Conservation (phyloP, 2,329 filamentous ascomycete genomes). For the Curvularia eragrostidis region DNA sequence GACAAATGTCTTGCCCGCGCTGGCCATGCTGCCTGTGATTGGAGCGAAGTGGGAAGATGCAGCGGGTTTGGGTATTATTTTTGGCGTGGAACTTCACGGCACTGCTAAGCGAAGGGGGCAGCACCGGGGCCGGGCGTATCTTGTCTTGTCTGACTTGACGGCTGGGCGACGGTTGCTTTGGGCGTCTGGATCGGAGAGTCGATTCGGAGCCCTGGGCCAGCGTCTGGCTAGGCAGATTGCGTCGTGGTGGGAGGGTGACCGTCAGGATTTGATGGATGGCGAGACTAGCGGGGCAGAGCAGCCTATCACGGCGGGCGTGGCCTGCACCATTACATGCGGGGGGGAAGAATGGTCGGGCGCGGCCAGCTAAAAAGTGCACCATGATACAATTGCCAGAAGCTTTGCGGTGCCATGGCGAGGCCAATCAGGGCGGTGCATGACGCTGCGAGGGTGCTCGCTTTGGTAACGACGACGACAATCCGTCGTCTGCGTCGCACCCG, state of each 20-base stretch:
- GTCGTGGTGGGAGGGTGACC: slow-evolving; percentile 28
- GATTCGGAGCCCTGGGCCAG: slow-evolving; percentile 41
- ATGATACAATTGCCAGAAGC: slow-evolving; percentile 8
- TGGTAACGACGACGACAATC: slow-evolving; percentile 39
- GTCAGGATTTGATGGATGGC: slow-evolving; percentile 18
- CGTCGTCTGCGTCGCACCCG: slow-evolving; percentile 13
- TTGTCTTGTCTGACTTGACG: slow-evolving; percentile 2
- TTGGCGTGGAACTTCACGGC: slow-evolving; percentile 10
- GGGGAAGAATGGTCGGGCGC: slow-evolving; percentile 11
- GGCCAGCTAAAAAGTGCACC: slow-evolving; percentile 8
- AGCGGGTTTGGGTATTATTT: slow-evolving; percentile 16
- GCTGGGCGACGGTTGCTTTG: slow-evolving; percentile 2
- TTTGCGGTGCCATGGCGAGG: slow-evolving; percentile 23
- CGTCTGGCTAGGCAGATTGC: slow-evolving; percentile 30
- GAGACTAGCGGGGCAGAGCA: slow-evolving; percentile 22
- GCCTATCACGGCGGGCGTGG: slow-evolving; percentile 23
- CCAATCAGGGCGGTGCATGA: slow-evolving; percentile 42
- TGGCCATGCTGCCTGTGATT: slow-evolving; percentile 36
- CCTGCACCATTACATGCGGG: slow-evolving; percentile 16
- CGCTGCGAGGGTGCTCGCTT: slow-evolving; percentile 31
- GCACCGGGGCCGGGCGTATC: background rate
- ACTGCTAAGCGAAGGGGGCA: slow-evolving; percentile 8
- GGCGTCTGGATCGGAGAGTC: slow-evolving; percentile 20
- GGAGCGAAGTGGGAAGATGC: slow-evolving; percentile 22
- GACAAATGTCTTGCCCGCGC: slow-evolving; percentile 74